Conservation (phyloP, 352 stramenopile species). For the Globisporangium emineosum region DNA sequence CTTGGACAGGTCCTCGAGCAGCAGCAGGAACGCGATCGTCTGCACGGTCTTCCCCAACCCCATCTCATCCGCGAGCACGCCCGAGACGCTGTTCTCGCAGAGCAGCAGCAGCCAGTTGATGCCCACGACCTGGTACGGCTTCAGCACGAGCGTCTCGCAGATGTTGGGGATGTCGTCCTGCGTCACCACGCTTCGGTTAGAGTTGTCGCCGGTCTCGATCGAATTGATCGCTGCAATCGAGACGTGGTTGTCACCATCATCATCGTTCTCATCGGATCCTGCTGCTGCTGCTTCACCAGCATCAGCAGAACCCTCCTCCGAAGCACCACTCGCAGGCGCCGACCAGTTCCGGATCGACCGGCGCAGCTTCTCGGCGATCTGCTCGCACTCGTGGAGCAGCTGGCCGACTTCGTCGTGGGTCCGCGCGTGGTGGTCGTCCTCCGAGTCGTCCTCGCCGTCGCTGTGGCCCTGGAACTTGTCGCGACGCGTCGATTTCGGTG, state of each 20-base stretch:
- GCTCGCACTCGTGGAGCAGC: constrained; percentile 60
- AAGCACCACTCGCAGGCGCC: constrained; percentile 19
- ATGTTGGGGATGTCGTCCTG: constrained; percentile 71
- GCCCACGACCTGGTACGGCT: constrained; percentile 83
- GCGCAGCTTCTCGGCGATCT: constrained; percentile 57
- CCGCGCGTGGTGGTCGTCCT: constrained; percentile 48
- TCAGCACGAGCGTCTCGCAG: constrained; percentile 66
- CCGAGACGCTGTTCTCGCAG: constrained; percentile 75
- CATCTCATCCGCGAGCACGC: constrained; percentile 88
- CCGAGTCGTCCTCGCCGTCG: constrained; percentile 32
- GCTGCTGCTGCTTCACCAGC: not conserved
- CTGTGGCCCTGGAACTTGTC: constrained; percentile 13
- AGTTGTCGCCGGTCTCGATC: constrained; percentile 11
- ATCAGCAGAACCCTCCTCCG: not conserved
- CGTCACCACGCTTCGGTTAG: constrained; percentile 48
- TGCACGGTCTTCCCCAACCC: constrained; percentile 93
- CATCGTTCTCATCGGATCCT: constrained; percentile 17
- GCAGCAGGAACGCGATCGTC: constrained; percentile 74
- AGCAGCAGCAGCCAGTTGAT: constrained; percentile 82
- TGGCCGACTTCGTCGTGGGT: constrained; percentile 73
- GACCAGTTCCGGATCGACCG: constrained; percentile 65
- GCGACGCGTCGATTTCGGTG: not conserved
- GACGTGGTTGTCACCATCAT: constrained; percentile 39
- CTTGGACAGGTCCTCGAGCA: constrained; percentile 52
- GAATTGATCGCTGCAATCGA: constrained; percentile 47